These are phyloP conservation scores for Secale cereale DNA, from an alignment of 176 grass and related monocot genomes.

Conservation along the genomic window DNA sequence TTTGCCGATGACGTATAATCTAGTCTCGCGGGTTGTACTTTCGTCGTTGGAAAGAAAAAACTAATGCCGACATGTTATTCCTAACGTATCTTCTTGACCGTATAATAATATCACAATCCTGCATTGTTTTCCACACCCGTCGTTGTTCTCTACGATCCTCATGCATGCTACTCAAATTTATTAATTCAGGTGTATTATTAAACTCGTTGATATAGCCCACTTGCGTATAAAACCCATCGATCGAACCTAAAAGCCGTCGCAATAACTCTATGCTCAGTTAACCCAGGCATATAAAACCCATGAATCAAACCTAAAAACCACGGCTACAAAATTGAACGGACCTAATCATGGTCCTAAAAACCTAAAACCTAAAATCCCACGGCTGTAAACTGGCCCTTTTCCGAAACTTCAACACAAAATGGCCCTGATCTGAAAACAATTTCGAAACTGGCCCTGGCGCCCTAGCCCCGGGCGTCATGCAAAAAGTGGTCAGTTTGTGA, in stretches of 20 bases:
- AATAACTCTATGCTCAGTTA: background rate
- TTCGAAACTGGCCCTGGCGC: too few species aligned
- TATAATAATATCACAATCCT: background rate
- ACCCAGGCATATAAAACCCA: too few species aligned
- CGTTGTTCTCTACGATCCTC: background rate
- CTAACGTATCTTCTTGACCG: background rate
- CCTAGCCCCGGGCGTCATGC: too few species aligned
- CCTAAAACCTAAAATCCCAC: too few species aligned
- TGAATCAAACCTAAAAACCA: too few species aligned
- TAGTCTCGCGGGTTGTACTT: accelerated
- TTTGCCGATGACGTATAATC: background rate
- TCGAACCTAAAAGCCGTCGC: background rate
- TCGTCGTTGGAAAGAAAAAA: background rate
- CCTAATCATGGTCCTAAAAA: too few species aligned
- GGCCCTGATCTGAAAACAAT: too few species aligned
- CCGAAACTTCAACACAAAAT: too few species aligned
- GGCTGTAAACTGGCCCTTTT: too few species aligned
- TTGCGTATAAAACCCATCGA: background rate
- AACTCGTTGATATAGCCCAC: background rate
- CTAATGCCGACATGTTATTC: background rate
- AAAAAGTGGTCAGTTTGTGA: too few species aligned
- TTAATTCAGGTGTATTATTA: background rate
- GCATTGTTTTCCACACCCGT: background rate
- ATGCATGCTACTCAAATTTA: background rate
- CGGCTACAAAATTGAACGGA: too few species aligned